Base-by-base conservation (phyloP, 2,329 filamentous ascomycete genomes). In the Neocucurbitaria cava region DNA sequence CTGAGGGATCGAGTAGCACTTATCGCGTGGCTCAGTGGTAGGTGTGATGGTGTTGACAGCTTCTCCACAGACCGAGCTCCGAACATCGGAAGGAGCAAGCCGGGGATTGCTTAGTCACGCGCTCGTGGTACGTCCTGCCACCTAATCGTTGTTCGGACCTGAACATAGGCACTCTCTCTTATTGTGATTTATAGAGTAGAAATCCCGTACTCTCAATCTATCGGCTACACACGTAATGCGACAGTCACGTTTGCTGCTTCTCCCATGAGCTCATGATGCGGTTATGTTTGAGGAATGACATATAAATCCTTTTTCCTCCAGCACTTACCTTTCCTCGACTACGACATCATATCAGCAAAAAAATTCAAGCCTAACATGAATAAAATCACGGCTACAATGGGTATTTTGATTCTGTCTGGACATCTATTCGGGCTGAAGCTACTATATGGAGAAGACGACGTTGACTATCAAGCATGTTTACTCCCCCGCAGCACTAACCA, bases 11-110 rank as follows among this genome's bases (percentile, higher is more conserved):
- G 17, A 40, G 17, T 9, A 23, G 6, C 15, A 39, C 24, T 13
- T 38, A 8, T 40, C 28, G 13, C 17, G 18, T 2, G 35, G 21
- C 38, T 33, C 35, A 40, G 21, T 35, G n/a, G 31, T 45, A 33
- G 44, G 33, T 26, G 43, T 24, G 31, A 23, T 44, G 24, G 43
- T 51, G 43, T 51, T 21, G 21, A 51, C 31, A 40, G 38, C 9
- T 13, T 6, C 18, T 40, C 20, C 38, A 40, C 15, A 11, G n/a
- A 21, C 17, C 4, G 20, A 21, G 38, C 38, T 21, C 38, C 38
- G 38, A 40, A 24, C 10, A 40, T 40, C 38, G 38, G 38, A 2
- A 26, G 24, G 18, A 39, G 4, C 36, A 39, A 6, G 36, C 21
- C 15, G 20, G 13, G 13, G 3, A 26, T 15, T 23, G 38, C 15